Evolutionary conservation across 371 early-diverging fungal species (phyloP).

Genomic region (Lichtheimia hyalospora): DNA sequence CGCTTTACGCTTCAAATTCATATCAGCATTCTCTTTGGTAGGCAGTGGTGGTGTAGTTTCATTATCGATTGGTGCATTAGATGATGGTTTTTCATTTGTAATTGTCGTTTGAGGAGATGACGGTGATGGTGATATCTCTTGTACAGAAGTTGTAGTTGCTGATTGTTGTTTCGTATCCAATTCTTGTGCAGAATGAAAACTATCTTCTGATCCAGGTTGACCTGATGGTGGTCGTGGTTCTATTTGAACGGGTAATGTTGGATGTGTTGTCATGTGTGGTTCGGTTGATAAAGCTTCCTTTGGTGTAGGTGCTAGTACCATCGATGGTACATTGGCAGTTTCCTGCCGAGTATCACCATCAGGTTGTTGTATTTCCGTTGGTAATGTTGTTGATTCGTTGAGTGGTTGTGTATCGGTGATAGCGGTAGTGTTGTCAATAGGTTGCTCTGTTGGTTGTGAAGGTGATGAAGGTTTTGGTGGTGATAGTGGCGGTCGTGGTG

Average conservation of each 20-base stretch:
- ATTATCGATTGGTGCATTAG: background rate
- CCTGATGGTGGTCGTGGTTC: background rate
- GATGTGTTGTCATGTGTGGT: slow-evolving; percentile 2
- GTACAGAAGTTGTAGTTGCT: background rate
- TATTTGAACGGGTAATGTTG: background rate
- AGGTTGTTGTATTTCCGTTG: background rate
- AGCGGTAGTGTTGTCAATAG: background rate
- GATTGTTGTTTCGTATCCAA: background rate
- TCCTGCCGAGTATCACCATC: background rate
- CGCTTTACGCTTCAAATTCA: background rate
- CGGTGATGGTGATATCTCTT: background rate
- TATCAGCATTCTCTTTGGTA: background rate
- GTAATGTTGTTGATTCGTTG: background rate
- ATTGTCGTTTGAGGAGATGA: background rate
- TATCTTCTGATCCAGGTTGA: slow-evolving; percentile 1
- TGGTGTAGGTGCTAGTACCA: background rate
- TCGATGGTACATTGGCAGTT: background rate
- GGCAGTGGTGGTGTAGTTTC: background rate
- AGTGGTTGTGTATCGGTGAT: background rate
- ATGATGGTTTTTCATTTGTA: background rate
- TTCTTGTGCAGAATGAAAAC: slow-evolving; percentile 5
- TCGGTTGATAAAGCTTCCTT: background rate
- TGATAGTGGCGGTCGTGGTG: too few species aligned
- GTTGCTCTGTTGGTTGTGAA: slow-evolving; percentile 3
- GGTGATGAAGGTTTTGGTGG: background rate